Base-by-base conservation (phyloP, 768 basidiomycete species). In the Lactifluus piperatus region DNA sequence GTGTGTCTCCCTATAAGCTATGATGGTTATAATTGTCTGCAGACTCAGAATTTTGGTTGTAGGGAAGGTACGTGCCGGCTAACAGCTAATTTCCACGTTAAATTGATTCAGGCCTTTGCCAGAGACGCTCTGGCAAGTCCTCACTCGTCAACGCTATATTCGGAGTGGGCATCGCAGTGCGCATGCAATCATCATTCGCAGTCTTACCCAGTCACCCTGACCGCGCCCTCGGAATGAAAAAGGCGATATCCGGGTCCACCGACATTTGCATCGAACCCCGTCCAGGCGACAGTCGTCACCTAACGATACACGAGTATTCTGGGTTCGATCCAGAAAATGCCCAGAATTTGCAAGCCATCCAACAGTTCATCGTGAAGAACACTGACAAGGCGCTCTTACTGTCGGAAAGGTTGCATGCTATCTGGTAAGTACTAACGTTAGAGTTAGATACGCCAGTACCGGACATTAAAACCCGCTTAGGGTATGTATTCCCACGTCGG, bases 91-190 rank as follows among this genome's bases (percentile, higher is more conserved):
- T 14, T 27, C 5, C 27, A 32, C 14, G 6, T 30, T 37, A 22
- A 24, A 14, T 11, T 27, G 2, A 18, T 41, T 36, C 18, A 0
- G 20, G 13, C 5, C 9, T n/a, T 22, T 5, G 24, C 11, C 18
- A 56, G 56, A 56, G 11, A 3, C 5, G 4, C 22, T 56, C 56
- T 6, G 56, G 56, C 10, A 56, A 56, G 34, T 56, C 56, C 27
- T 56, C 47, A 6, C 56, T 56, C n/a, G 26, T 56, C 22, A 5
- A 43, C 8, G 5, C 47, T 5, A 13, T 50, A 20, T 56, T 56
- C 39, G 50, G 41, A 39, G n/a, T 36, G 24, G 26, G 45, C 22
- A 30, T 11, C 10, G 14, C 44, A 1, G 57, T 58, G 5, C 4
- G 57, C 37, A 7, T 52, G 1, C 6, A 27, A 7, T 6, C 45